Percentiles rank a stretch among this genome's conserved stretches.
These are phyloP conservation scores for Aspergillus clavatus DNA, from an alignment of 2,329 filamentous ascomycete species.

Conservation along the genomic window DNA sequence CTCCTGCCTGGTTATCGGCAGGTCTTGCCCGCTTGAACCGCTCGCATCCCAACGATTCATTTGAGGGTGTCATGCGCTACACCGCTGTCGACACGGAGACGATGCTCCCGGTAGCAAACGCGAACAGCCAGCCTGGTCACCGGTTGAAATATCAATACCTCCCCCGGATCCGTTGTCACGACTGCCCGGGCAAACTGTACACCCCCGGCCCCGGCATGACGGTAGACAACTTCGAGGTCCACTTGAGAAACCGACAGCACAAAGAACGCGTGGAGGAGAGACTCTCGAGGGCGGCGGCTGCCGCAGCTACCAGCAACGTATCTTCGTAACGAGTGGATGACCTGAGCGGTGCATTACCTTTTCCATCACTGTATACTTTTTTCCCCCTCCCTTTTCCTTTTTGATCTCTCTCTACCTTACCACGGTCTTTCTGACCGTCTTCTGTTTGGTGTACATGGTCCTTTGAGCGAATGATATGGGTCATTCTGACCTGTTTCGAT, in stretches of 20 bases:
- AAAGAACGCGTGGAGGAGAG: constrained; percentile 62
- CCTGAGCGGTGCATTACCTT: constrained; percentile 4
- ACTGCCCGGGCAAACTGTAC: constrained; percentile 92
- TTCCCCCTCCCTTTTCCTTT: no score
- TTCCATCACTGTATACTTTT: constrained; percentile 12
- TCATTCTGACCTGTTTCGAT: not conserved
- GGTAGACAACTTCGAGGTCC: constrained; percentile 86
- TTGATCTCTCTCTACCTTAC: no score
- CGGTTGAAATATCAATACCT: constrained; percentile 75
- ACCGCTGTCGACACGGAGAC: constrained; percentile 71
- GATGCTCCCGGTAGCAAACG: constrained; percentile 56
- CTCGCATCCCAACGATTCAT: constrained; percentile 71
- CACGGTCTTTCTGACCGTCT: not conserved
- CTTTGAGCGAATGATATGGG: not conserved
- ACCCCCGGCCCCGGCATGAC: constrained; percentile 81
- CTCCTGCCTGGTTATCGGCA: constrained; percentile 76
- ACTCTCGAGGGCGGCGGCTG: constrained; percentile 27
- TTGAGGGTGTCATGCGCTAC: constrained; percentile 89
- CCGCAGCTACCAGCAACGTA: constrained; percentile 3
- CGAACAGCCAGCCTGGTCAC: constrained; percentile 50
- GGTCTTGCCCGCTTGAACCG: constrained; percentile 68
- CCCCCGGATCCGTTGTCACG: constrained; percentile 82
- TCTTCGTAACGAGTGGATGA: constrained; percentile 14
- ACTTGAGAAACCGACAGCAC: constrained; percentile 80
- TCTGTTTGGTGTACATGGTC: constrained; percentile 2